Percentiles rank a stretch among this genome's conserved stretches.
These are phyloP conservation scores for Brettanomyces bruxellensis DNA, from an alignment of 805 yeast species.

Conservation along the genomic window DNA sequence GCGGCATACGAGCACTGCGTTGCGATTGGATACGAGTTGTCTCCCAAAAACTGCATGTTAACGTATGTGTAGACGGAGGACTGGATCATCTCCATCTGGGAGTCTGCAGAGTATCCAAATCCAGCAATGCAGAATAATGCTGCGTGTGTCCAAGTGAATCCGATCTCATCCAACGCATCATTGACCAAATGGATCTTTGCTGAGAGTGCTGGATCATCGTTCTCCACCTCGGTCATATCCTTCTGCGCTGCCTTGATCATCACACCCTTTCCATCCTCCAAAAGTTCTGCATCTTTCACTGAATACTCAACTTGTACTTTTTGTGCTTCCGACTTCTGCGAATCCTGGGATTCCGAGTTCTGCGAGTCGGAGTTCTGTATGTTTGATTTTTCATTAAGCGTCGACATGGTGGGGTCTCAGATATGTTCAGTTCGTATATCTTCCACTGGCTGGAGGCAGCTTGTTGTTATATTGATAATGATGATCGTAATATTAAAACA, in stretches of 20 bases:
- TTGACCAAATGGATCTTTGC: slow-evolving; percentile 37
- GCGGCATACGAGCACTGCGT: slow-evolving; percentile 43
- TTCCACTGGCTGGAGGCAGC: no score
- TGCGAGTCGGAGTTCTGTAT: no score
- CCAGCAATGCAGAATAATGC: slow-evolving; percentile 44
- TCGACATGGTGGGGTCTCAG: no score
- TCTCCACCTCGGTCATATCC: slow-evolving; percentile 17
- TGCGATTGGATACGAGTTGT: slow-evolving; percentile 30
- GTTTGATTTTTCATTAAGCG: no score
- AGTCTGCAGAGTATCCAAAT: slow-evolving; percentile 48
- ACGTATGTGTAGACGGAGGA: slow-evolving; percentile 37
- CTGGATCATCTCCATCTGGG: slow-evolving; percentile 40
- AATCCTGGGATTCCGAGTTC: no score
- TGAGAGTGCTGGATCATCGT: slow-evolving; percentile 28
- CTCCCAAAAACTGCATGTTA: slow-evolving; percentile 36
- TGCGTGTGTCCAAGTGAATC: slow-evolving; percentile 48
- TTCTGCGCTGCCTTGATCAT: background rate
- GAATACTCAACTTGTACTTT: background rate
- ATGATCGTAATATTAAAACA: no score
- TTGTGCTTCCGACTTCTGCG: no score
- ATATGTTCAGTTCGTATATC: no score
- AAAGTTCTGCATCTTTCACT: background rate
- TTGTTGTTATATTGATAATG: no score
- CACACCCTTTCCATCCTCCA: background rate
- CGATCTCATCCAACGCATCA: slow-evolving; percentile 53